Evolutionary conservation across 345 rosid species (phyloP).

Genomic region (Bruguiera sexangula): DNA sequence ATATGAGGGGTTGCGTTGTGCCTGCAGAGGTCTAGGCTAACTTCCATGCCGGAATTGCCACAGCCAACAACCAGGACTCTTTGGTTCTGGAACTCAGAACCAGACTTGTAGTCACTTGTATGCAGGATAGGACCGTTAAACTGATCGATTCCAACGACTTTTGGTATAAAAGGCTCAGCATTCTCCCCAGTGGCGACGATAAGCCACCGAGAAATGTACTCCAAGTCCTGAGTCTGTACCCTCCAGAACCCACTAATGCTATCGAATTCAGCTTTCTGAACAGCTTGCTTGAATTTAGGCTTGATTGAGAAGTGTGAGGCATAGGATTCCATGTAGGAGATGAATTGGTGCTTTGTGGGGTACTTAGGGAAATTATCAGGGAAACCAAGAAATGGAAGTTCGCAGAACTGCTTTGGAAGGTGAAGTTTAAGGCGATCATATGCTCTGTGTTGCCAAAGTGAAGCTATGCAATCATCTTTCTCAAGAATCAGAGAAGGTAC

Average conservation of each 20-base stretch:
- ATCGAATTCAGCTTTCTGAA: slow-evolving; percentile 57
- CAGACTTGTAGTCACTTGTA: slow-evolving; percentile 58
- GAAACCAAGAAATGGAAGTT: slow-evolving; percentile 69
- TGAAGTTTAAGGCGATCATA: slow-evolving; percentile 89
- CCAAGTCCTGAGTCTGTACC: slow-evolving; percentile 50
- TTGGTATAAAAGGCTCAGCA: slow-evolving; percentile 54
- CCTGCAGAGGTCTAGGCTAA: slow-evolving; percentile 54
- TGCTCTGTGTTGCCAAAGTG: slow-evolving; percentile 72
- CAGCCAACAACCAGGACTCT: slow-evolving; percentile 72
- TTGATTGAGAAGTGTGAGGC: slow-evolving; percentile 58
- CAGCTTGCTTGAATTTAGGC: slow-evolving; percentile 64
- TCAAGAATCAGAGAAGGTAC: slow-evolving; percentile 74
- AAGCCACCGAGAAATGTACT: slow-evolving; percentile 55
- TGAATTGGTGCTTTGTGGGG: slow-evolving; percentile 67
- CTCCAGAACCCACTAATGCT: slow-evolving; percentile 48
- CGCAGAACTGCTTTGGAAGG: slow-evolving; percentile 79
- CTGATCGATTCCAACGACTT: slow-evolving; percentile 40
- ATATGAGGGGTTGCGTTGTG: slow-evolving; percentile 52
- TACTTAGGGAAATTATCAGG: slow-evolving; percentile 68
- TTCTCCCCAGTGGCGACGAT: slow-evolving; percentile 78
- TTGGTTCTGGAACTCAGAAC: slow-evolving; percentile 39
- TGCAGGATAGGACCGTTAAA: slow-evolving; percentile 51
- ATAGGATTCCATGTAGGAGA: slow-evolving; percentile 66
- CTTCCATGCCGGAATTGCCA: slow-evolving; percentile 84
- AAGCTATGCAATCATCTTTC: slow-evolving; percentile 66